Evolutionary conservation across 2,329 filamentous ascomycete genomes (phyloP).

Genomic region (Phaeosphaeria sp.): DNA sequence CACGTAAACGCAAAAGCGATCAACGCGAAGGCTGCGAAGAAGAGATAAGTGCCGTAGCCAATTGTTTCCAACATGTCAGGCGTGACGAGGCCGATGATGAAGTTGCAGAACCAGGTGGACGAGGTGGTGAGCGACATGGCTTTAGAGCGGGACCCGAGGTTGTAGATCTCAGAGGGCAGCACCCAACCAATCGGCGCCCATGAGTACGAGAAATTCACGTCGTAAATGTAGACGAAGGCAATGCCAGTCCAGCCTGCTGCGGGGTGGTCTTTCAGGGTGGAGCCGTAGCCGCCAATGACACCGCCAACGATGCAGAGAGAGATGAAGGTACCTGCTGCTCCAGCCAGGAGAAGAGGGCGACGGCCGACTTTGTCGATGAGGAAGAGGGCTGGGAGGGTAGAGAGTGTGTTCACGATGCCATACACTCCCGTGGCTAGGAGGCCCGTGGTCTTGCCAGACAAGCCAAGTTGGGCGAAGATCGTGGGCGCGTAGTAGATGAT

Average conservation of each 20-base stretch:
- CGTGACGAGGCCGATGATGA: constrained; percentile 66
- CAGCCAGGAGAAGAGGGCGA: constrained; percentile 66
- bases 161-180: constrained; percentile 76
- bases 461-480: constrained; percentile 78
- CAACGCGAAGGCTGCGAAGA: constrained; percentile 59
- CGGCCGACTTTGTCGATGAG: constrained; percentile 70
- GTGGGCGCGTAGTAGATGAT: constrained; percentile 75
- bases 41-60: constrained; percentile 56
- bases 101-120: constrained; percentile 88
- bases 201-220: constrained; percentile 63
- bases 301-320: constrained; percentile 76
- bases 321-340: constrained; percentile 72
- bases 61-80: constrained; percentile 76
- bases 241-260: constrained; percentile 74
- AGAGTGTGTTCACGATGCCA: constrained; percentile 59
- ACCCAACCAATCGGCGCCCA: constrained; percentile 80
- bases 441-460: constrained; percentile 69
- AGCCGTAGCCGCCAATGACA: constrained; percentile 68
- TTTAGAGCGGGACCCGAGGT: constrained; percentile 70
- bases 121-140: constrained; percentile 71
- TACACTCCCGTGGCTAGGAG: constrained; percentile 75
- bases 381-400: constrained; percentile 70
- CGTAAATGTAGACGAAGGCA: constrained; percentile 67
- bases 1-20: constrained; percentile 54
- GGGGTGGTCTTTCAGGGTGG: constrained; percentile 62